Base-by-base conservation (phyloP, 1,284 basidiomycete genomes). In the Cryptococcus maquisensis region DNA sequence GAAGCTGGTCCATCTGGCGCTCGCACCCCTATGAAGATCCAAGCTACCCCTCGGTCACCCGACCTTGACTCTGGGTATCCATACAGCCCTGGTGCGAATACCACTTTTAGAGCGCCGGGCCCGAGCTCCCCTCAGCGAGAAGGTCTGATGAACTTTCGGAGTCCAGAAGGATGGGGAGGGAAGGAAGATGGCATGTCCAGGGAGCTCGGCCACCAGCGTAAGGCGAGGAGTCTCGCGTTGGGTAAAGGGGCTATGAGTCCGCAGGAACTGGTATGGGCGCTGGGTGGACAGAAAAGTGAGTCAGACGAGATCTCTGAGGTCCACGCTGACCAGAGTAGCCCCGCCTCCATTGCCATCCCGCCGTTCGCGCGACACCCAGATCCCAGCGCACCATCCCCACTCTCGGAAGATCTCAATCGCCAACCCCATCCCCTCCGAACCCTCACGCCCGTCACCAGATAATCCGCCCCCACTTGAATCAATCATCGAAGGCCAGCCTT, bases 241-340 rank as follows among this genome's bases (percentile, higher is more conserved):
- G 68, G 67, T 0, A 69, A 71, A 48, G 68, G 65, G 0, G 59
- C 56, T 0, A 62, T 72, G 58, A 72, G 66, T 52, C 67, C 72
- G 15, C 73, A 75, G 56, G 72, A 75, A 54, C 60, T 73, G 59
- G 66, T 75, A 3, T 72, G 71, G 72, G 69, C 71, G 1, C 45
- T 73, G 35, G 63, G 63, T 13, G 66, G 66, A 3, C 57, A 59
- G 32, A 51, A 57, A 16, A 57, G 64, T 68, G 38, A 59, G 66
- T 55, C 18, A 5, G 37, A 16, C 3, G 8, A 4, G 0, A 42
- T 41, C 1, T n/a, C 40, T 13, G 20, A 9, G 16, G 12, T 44
- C 2, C 13, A 4, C 39, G 18, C 49, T 62, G n/a, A 44, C 20
- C 15, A 43, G 51, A 4, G 36, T 47, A 59, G 63, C 65, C 21